Conservation (phyloP, 371 early-diverging fungal genomes). For the Rhizomucor miehei region DNA sequence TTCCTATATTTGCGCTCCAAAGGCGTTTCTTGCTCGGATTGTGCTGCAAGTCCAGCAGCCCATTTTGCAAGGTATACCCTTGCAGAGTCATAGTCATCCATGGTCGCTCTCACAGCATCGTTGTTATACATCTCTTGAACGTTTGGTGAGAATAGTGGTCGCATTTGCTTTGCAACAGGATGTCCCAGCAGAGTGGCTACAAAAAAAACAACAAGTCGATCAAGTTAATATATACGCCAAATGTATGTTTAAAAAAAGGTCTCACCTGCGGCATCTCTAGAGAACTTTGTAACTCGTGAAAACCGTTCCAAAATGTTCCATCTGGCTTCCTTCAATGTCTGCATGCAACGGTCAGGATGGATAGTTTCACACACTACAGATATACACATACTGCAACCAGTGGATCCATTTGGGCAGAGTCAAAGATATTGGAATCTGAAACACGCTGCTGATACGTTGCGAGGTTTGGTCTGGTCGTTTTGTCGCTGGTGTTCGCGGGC, state of each 20-base stretch:
- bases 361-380: too few species aligned
- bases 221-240: background rate
- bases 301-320: slow-evolving; percentile 86
- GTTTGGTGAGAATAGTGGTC: slow-evolving; percentile 68
- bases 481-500: too few species aligned
- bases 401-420: slow-evolving; percentile 45
- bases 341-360: slow-evolving; percentile 1
- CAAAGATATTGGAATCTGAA: slow-evolving; percentile 17
- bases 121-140: slow-evolving; percentile 36
- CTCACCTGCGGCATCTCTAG: slow-evolving; percentile 66
- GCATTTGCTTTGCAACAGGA: slow-evolving; percentile 71
- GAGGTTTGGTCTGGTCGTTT: background rate
- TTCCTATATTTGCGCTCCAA: slow-evolving; percentile 30
- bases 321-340: slow-evolving; percentile 33
- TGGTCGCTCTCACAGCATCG: slow-evolving; percentile 44
- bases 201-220: background rate
- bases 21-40: slow-evolving; percentile 31
- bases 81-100: slow-evolving; percentile 83
- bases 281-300: slow-evolving; percentile 78
- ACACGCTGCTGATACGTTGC: background rate
- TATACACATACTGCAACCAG: slow-evolving; percentile 30
- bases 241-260: background rate
- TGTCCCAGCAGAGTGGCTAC: slow-evolving; percentile 72
- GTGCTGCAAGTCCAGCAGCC: slow-evolving; percentile 66
- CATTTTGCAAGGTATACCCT: slow-evolving; percentile 83